Conservation (phyloP, 129 eudicot species). For the Ambrosia artemisiifolia region DNA sequence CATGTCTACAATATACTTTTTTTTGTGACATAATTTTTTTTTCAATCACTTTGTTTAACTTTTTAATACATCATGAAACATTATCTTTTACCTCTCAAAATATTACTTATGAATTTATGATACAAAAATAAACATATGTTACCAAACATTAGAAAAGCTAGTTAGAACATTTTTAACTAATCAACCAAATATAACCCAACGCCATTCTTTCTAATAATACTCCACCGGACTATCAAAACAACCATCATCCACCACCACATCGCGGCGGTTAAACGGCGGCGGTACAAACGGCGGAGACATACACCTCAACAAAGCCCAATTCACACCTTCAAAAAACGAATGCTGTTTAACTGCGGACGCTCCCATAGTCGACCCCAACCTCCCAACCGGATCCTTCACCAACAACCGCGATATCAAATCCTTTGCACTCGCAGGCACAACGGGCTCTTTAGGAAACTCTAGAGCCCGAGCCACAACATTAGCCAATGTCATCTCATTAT, state of each 20-base stretch:
- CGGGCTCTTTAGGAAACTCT: conserved; percentile 88
- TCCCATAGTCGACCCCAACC: conserved; percentile 80
- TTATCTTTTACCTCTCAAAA: too few relatives aligned
- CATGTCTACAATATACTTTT: too few relatives aligned
- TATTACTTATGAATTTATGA: not conserved
- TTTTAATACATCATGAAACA: too few relatives aligned
- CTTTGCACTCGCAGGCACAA: conserved; percentile 57
- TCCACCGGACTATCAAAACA: conserved; percentile 66
- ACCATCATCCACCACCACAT: conserved; percentile 52
- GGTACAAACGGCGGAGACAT: conserved; percentile 72
- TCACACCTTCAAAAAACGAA: conserved; percentile 69
- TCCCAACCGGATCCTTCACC: conserved; percentile 67
- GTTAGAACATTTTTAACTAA: too few relatives aligned
- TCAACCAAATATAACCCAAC: not conserved
- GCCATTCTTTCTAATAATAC: conserved; percentile 37
- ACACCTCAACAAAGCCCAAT: conserved; percentile 88
- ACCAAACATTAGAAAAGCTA: not conserved
- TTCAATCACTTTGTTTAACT: too few relatives aligned
- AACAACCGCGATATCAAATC: conserved; percentile 69
- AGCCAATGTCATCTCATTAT: conserved; percentile 82
- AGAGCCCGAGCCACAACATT: conserved; percentile 92
- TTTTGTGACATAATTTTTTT: too few relatives aligned
- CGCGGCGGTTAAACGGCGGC: conserved; percentile 43
- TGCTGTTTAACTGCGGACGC: conserved; percentile 79
- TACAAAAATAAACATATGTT: not conserved